These are phyloP conservation scores for Sphenostylis stenocarpa DNA, from an alignment of 306 rosid species.

Conservation along the genomic window DNA sequence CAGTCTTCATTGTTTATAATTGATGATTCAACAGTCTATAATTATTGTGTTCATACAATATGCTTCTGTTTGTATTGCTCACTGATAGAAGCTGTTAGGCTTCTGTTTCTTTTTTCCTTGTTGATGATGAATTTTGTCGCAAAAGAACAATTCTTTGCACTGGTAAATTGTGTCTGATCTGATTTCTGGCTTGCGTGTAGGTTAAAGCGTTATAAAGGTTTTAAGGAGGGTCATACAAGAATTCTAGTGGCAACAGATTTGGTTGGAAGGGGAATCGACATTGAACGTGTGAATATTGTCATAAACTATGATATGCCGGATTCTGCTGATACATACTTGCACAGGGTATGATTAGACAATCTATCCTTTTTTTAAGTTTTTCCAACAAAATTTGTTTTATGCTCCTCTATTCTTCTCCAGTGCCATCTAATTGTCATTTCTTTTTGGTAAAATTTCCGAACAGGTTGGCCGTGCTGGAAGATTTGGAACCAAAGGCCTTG, in stretches of 20 bases:
- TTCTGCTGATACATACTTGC: constrained; percentile 94
- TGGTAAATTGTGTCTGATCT: not conserved
- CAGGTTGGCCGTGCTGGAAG: constrained; percentile 99
- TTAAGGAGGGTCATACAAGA: constrained; percentile 96
- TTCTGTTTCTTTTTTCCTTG: not conserved
- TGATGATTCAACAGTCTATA: not conserved
- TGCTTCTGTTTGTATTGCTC: too few species aligned
- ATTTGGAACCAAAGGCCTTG: constrained; percentile 98
- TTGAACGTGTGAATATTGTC: constrained; percentile 94
- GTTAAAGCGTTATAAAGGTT: constrained; percentile 77
- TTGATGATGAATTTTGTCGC: not conserved
- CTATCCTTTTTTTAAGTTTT: not conserved
- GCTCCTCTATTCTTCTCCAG: not conserved
- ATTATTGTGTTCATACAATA: not conserved
- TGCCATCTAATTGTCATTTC: not conserved
- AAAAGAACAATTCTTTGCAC: not conserved
- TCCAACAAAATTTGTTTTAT: not conserved
- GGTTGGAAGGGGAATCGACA: constrained; percentile 96
- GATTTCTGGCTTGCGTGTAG: not conserved
- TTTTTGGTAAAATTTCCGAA: not conserved
- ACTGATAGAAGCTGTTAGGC: too few species aligned
- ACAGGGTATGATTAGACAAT: constrained; percentile 61
- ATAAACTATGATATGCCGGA: constrained; percentile 99
- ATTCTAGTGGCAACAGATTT: constrained; percentile 97
- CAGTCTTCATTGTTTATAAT: too few species aligned